Evolutionary conservation across 257 asterid species (phyloP), one percentile per base, ranked within the genome.

Genomic region (Penstemon eatonii): DNA sequence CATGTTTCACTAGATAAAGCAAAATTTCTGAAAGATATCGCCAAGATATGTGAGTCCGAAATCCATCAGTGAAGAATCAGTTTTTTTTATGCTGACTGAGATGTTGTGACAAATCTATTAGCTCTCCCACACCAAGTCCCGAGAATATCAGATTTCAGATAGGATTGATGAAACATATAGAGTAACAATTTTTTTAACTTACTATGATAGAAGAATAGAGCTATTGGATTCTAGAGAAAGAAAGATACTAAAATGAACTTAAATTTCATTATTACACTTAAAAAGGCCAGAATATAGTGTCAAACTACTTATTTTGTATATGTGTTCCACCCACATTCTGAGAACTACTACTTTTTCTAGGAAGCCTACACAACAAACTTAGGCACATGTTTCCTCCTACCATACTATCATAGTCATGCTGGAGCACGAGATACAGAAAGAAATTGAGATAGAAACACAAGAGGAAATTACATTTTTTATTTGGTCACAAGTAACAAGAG

Each of bases 41-140:
- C 33, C 33, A 25, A 25, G 33, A 25, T 25, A 25, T 2, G 2
- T 25, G 33, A 25, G 33, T 25, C 33, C 33, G 33, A 25, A 25
- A 25, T 25, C 33, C 33, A 25, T 25, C 33, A 44, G 42, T 44
- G 9, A 9, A 45, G 37, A 18, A 62, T 5, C 53, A 15, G 52
- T 44, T 15, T 18, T 62, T 43, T 44, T 25, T 25, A 25, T 4
- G 42, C 42, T 40, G 54, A 54, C 43, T 55, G 41, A 55, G 52
- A 43, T 38, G 56, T 44, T 55, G 53, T 19, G 11, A 51, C 61
- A 52, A 37, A 65, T 50, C 69, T 7, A 5, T 54, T 54, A 41
- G 63, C 71, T 11, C 36, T 13, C 19, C 25, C 64, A 67, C 56
- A 33, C 18, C 9, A 56, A 64, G 63, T 55, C 38, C 56, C 56